These are phyloP conservation scores for Colletotrichum sp. DNA, from an alignment of 2,329 filamentous ascomycete species.

Conservation along the genomic window DNA sequence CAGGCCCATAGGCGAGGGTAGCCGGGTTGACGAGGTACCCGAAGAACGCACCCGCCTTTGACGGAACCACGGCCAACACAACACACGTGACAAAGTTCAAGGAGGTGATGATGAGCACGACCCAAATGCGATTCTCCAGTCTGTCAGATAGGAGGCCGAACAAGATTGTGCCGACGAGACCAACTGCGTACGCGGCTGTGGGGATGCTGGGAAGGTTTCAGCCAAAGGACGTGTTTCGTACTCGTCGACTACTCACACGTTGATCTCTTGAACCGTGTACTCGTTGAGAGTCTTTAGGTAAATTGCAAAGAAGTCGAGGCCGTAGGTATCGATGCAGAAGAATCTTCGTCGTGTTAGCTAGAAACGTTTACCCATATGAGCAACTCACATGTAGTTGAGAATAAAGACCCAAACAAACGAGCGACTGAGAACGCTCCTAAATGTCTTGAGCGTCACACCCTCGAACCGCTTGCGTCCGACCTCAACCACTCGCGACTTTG, in stretches of 20 bases:
- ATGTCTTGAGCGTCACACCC: background rate
- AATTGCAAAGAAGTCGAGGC: background rate
- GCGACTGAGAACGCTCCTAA: background rate
- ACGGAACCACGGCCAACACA: background rate
- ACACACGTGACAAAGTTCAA: background rate
- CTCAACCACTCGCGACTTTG: background rate
- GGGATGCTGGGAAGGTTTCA: background rate
- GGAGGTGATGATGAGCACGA: background rate
- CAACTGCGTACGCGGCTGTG: background rate
- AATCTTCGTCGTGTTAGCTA: background rate
- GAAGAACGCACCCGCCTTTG: background rate
- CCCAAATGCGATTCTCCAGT: background rate
- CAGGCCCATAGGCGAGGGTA: background rate
- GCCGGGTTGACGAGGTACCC: background rate
- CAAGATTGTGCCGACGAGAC: background rate
- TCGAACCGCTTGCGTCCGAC: background rate
- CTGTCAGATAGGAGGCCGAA: background rate
- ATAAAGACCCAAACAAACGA: background rate
- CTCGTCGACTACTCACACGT: background rate
- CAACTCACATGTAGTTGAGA: background rate
- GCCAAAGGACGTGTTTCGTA: background rate
- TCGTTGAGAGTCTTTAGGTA: background rate
- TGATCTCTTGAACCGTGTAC: background rate
- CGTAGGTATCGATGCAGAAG: background rate
- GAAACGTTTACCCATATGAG: background rate